Evolutionary conservation across 2,329 filamentous ascomycete genomes (phyloP), one percentile per base, ranked within the genome.

Genomic region (Chaetomiaceae sp.): DNA sequence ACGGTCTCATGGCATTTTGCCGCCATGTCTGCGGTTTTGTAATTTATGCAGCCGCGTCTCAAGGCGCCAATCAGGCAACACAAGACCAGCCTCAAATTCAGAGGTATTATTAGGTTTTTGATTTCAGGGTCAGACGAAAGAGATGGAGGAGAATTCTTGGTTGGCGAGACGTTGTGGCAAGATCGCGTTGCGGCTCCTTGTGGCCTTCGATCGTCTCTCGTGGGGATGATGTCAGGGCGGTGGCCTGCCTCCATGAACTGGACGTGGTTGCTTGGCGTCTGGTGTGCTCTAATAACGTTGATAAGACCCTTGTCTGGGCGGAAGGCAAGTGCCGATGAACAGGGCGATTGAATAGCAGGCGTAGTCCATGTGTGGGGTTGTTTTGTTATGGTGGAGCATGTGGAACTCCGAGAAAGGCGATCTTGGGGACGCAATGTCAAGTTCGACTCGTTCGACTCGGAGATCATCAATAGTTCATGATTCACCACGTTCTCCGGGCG

Each of bases 1-100:
- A 20, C 33, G n/a, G 40, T 55, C 50, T 52, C 52, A 54, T 50
- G 36, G 23, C 34, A 49, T 54, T 57, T 53, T 57, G 48, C 55
- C 55, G 55, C 34, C 40, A 29, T 37, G 14, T 14, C 45, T 27
- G 23, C 13, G 30, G 34, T 44, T 48, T 37, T 20, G 43, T 14
- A 43, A 57, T 54, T 54, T 40, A 52, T 57, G 55, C 51, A 29
- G 27, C 30, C 40, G 51, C 47, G 21, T 45, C 48, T 45, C n/a
- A 27, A 25, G 30, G 23, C 37, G 21, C 41, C 40, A 37, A 41
- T 46, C 27, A 54, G 29, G 46, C 34, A 29, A 14, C 10, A 20
- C 30, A 44, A 42, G 25, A n/a, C 36, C 11, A 21, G 29, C 34
- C 33, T 30, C 8, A 21, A 23, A 16, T 21, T 25, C 23, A 13